phyloP scores from a whole-genome alignment of 495 filamentous ascomycete genomes.

The Glutinoglossum americanum region DNA sequence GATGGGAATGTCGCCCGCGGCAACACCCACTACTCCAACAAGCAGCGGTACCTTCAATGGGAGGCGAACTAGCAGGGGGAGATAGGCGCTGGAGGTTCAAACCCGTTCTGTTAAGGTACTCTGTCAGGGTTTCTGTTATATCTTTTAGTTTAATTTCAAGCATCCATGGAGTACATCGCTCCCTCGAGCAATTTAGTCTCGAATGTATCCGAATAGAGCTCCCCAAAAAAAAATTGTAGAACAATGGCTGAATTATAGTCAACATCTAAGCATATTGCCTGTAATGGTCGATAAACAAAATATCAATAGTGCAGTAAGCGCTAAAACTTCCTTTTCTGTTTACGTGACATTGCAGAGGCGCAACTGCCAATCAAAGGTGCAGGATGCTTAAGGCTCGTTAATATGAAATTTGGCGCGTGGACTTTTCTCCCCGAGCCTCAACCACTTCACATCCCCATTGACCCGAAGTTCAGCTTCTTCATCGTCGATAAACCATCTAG shows the following conservation, averaged over 20 bases:
- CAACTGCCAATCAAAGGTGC: not conserved
- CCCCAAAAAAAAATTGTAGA: no score
- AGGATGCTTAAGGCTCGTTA: not conserved
- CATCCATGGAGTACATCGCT: not conserved
- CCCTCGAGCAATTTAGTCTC: not conserved
- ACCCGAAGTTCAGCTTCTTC: not conserved
- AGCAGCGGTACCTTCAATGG: not conserved
- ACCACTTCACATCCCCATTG: not conserved
- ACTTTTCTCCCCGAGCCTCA: not conserved
- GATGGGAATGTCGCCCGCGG: constrained; percentile 32
- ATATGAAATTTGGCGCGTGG: not conserved
- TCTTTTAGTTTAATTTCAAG: not conserved
- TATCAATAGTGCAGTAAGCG: no score
- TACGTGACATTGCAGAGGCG: not conserved
- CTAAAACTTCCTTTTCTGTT: not conserved
- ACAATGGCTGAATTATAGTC: no score
- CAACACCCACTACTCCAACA: not conserved
- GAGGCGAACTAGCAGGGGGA: not conserved
- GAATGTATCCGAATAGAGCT: no score
- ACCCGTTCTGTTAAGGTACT: not conserved
- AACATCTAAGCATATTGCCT: no score
- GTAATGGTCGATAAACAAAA: no score
- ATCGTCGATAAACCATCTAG: not conserved
- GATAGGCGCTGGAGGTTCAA: not conserved
- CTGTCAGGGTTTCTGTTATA: not conserved